Evolutionary conservation across 805 yeast genomes (phyloP), one percentile per base, ranked within the genome.

Genomic region (Myxozyma neotropica): DNA sequence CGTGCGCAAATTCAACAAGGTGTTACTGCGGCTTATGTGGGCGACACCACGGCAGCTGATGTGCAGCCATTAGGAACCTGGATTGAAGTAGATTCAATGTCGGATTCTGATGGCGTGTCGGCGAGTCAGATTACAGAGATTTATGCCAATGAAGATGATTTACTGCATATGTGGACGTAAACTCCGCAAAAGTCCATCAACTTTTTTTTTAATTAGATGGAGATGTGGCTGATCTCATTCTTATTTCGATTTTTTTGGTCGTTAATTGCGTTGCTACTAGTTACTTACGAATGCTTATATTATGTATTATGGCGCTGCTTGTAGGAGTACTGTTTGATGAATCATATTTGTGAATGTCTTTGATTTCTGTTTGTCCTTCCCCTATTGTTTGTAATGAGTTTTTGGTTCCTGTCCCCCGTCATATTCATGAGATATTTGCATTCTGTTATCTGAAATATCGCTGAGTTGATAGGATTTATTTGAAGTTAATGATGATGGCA

Each of bases 1-100:
- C 40, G 48, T 29, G 10, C 58, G 38, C 48, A 52, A 21, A 24
- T 42, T 24, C 55, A 43, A 7, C 55, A 40, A 17, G 24, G 21
- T 7, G 33, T 31, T 12, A 33, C 42, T 7, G 29, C 47, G 26
- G 7, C 40, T 4, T 52, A 19, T 4, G 21, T 35, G n/a, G 31
- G 13, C 13, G 42, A 42, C 19, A 7, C 33, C 13, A 23, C 47
- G 7, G n/a, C 26, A 2, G 31, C 39, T 2, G 21, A 17, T 33
- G 40, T 7, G 21, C 43, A 15, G 17, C 27, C 40, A 7, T n/a
- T 57, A 24, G 51, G 53, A 33, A 46, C 48, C 35, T 55, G 54
- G 54, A 43, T 55, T 24, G 59, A 55, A 38, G 46, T 47, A 24
- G 61, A 46, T n/a, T 36, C 61, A n/a, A 47, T 33, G 13, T 45